A percentile compares a stretch with the other conserved stretches of the same genome.
These are phyloP conservation scores for Heimioporus sp. DNA, from an alignment of 768 basidiomycete genomes.

Conservation along the genomic window DNA sequence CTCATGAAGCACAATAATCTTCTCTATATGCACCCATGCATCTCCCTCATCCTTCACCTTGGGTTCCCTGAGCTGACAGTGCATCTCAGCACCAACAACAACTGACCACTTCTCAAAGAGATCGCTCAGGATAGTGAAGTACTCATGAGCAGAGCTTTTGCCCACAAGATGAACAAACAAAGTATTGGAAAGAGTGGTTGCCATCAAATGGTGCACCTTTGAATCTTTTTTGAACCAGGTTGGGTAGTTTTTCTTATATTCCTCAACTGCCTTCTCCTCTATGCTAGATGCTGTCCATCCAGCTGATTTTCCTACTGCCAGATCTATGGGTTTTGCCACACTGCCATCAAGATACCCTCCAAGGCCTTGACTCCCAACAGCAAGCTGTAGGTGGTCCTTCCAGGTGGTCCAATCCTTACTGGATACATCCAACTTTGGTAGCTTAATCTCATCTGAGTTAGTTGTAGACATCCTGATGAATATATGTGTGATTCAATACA, in stretches of 20 bases:
- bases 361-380: too few species aligned
- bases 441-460: neutral
- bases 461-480: neutral
- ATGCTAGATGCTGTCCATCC: too few species aligned
- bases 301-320: too few species aligned
- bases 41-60: slow-evolving; percentile 26
- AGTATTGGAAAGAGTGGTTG: neutral
- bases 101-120: neutral
- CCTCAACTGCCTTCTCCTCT: neutral
- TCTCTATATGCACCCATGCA: slow-evolving; percentile 31
- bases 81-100: neutral
- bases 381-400: too few species aligned
- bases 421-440: slow-evolving; percentile 6
- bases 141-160: slow-evolving; percentile 13
- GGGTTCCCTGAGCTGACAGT: neutral
- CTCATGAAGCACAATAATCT: slow-evolving; percentile 27
- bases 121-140: slow-evolving; percentile 7
- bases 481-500: too few species aligned
- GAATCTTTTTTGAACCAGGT: slow-evolving; percentile 22
- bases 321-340: too few species aligned
- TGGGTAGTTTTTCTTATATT: neutral
- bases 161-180: neutral
- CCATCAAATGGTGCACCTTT: slow-evolving; percentile 18
- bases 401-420: slow-evolving; percentile 1
- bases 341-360: too few species aligned